phyloP scores from a whole-genome alignment of 306 rosid genomes.

The Quercus aquifolioides region DNA sequence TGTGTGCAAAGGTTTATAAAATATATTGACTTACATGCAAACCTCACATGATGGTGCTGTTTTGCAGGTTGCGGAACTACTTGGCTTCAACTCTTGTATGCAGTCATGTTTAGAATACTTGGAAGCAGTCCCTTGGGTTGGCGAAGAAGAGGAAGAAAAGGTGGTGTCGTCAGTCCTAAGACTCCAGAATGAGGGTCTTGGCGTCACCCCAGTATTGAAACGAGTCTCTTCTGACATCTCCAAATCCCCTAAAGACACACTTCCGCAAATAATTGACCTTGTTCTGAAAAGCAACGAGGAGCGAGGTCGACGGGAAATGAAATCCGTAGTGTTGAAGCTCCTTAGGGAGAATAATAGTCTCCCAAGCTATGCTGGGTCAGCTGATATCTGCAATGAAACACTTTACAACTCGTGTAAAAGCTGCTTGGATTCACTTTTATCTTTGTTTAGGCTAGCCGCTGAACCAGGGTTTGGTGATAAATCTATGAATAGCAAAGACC shows the following conservation, averaged over 20 bases:
- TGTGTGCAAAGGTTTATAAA: not conserved
- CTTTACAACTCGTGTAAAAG: conserved; percentile 59
- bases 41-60: conserved; percentile 19
- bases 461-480: conserved; percentile 42
- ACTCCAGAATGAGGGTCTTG: conserved; percentile 73
- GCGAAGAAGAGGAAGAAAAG: conserved; percentile 92
- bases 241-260: conserved; percentile 63
- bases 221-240: conserved; percentile 74
- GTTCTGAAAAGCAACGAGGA: conserved; percentile 89
- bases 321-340: conserved; percentile 77
- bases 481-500: conserved; percentile 41
- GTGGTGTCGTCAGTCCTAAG: conserved; percentile 67
- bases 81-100: conserved; percentile 76
- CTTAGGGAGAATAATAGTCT: conserved; percentile 66
- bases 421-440: conserved; percentile 56
- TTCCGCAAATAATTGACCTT: conserved; percentile 69
- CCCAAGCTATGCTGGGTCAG: conserved; percentile 41
- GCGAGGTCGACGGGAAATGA: conserved; percentile 89
- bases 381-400: conserved; percentile 55
- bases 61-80: conserved; percentile 77
- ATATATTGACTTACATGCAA: not conserved
- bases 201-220: conserved; percentile 72
- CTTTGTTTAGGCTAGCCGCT: conserved; percentile 68
- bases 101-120: conserved; percentile 82
- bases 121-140: conserved; percentile 97